Conservation (phyloP, 768 basidiomycete genomes). For the Amanita exitialis region DNA sequence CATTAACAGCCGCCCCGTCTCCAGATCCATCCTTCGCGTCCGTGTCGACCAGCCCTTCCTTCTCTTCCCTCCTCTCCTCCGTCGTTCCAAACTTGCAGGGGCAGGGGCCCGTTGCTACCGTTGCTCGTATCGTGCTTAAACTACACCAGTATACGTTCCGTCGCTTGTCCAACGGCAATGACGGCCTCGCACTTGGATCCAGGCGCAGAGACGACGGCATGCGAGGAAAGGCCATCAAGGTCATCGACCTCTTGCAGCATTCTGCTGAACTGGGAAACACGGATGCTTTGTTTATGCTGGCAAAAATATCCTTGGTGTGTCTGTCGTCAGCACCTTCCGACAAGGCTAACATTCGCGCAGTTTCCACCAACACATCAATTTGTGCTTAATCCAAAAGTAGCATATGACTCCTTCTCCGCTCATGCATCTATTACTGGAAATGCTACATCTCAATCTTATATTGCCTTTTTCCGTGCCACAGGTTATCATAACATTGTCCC, state of each 20-base stretch:
- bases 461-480: constrained; percentile 85
- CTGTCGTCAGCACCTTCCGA: not conserved
- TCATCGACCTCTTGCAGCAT: constrained; percentile 70
- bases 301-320: constrained; percentile 57
- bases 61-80: constrained; percentile 49
- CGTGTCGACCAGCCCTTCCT: constrained; percentile 20
- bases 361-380: constrained; percentile 70
- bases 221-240: constrained; percentile 66
- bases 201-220: constrained; percentile 59
- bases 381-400: constrained; percentile 45
- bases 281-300: constrained; percentile 65
- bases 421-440: constrained; percentile 72
- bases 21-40: constrained; percentile 42
- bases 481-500: constrained; percentile 62
- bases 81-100: constrained; percentile 67
- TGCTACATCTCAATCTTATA: constrained; percentile 73
- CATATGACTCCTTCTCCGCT: constrained; percentile 49
- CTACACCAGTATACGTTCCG: constrained; percentile 50
- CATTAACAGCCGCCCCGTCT: constrained; percentile 50
- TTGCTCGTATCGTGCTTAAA: constrained; percentile 56
- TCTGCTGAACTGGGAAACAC: constrained; percentile 69
- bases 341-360: constrained; percentile 21
- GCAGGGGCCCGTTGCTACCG: constrained; percentile 66
- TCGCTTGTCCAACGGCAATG: constrained; percentile 29
- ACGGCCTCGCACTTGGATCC: constrained; percentile 26